A percentile compares a stretch with the other conserved stretches of the same genome.
Evolutionary conservation across 2,329 filamentous ascomycete genomes (phyloP).

Genomic region (Penicillium rolfsii): DNA sequence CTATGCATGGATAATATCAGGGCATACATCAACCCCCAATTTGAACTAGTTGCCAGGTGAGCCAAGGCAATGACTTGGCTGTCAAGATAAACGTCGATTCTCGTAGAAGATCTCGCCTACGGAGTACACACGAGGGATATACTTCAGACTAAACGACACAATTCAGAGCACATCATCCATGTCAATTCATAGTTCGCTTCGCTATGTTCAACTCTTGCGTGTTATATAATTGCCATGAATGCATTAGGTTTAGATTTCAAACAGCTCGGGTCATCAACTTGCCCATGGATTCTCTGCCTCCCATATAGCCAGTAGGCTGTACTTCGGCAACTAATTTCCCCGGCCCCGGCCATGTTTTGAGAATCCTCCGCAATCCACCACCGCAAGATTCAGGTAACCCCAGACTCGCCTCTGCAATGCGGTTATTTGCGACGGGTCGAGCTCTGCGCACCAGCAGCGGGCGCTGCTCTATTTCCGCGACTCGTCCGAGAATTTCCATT

Average conservation of each 20-base stretch:
- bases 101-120: neutral
- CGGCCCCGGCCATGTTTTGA: constrained; percentile 28
- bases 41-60: neutral
- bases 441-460: constrained; percentile 42
- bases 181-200: neutral
- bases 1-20: no score
- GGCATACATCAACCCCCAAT: no score
- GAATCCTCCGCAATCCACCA: constrained; percentile 16
- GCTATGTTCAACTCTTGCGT: neutral
- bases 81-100: neutral
- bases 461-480: constrained; percentile 38
- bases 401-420: constrained; percentile 34
- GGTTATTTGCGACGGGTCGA: constrained; percentile 45
- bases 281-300: neutral
- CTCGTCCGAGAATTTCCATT: constrained; percentile 27
- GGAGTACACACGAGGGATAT: neutral
- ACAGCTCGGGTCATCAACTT: neutral
- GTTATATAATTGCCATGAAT: neutral
- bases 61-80: neutral
- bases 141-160: neutral
- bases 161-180: neutral
- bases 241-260: neutral
- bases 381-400: constrained; percentile 4
- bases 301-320: constrained; percentile 8
- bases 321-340: constrained; percentile 32